Base-by-base conservation (phyloP, 176 grass and related monocot species). In the Oryza glaberrima region DNA sequence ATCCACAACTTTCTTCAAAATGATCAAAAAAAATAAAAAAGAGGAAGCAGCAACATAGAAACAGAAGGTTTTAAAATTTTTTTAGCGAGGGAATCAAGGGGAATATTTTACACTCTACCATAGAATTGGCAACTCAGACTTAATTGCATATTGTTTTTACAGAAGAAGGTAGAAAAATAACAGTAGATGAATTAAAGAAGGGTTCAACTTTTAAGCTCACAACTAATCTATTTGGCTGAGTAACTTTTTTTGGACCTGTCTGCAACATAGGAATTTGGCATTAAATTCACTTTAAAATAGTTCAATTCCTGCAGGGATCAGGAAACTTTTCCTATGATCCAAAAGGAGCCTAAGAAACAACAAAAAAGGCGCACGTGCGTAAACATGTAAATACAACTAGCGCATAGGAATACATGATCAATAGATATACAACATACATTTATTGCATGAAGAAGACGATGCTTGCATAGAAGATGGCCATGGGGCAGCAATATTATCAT, bases 401-500 rank as follows among this genome's bases (percentile, higher is more conserved):
- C 44, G 40, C 41, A 77, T 11, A 25, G 28, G 14, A 77, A 61
- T 61, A 40, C 17, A 84, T 85, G 43, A 76, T 77, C 32, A 69
- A 73, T 32, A 89, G 52, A 79, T 69, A 19, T 65, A 73, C 61
- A 56, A 30, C 90, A 77, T 98, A 98, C 96, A 95, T 80, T 95
- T 93, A 65, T 94, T 95, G 91, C 93, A 98, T 20, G 93, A 89
- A 34, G 96, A 92, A 52, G 93, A 76, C 40, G 93, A 70, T 72
- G 86, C 73, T 79, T 94, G 84, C 77, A 79, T 77, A 80, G 90
- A 92, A 73, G 96, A 87, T 80, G 93, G 86, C 96, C 96, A 98
- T 78, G 96, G 96, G 30, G 96, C 96, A 0, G 96, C 96, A 69
- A 98, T 98, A 80, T 98, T 98, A 72, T 98, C 96, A 90, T 98